Evolutionary conservation across 176 grass and related monocot genomes (phyloP).

Genomic region (Aegilops bicornis): DNA sequence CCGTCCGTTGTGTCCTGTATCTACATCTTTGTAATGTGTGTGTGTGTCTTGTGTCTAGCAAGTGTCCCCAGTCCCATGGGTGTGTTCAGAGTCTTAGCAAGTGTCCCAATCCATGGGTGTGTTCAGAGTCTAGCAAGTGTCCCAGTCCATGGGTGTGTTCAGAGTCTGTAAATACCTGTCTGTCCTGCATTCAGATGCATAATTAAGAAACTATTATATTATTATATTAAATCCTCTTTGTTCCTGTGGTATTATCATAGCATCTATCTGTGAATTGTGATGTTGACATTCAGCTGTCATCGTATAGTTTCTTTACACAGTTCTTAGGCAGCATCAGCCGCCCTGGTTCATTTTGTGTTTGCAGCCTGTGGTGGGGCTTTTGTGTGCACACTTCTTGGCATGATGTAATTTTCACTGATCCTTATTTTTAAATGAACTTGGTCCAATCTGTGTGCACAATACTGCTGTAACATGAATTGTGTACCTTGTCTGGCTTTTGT

Average conservation of each 20-base stretch:
- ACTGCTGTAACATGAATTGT: neutral
- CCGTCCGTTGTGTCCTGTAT: constrained; percentile 18
- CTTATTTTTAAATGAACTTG: neutral
- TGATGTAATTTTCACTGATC: neutral
- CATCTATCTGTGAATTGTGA: neutral
- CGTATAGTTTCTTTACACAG: neutral
- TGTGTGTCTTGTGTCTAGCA: constrained; percentile 17
- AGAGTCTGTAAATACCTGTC: constrained; percentile 41
- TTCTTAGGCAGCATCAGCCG: neutral
- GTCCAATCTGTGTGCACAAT: neutral
- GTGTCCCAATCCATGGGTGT: constrained; percentile 11
- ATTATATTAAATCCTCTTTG: neutral
- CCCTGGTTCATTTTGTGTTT: neutral
- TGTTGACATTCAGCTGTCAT: neutral
- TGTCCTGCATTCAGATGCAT: constrained; percentile 20
- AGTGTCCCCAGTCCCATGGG: constrained; percentile 11
- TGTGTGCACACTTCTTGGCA: neutral
- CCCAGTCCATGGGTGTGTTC: constrained; percentile 18
- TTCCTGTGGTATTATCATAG: neutral
- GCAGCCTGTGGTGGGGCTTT: neutral
- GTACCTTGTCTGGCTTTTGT: neutral
- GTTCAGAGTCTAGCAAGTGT: neutral
- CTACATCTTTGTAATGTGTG: constrained; percentile 46
- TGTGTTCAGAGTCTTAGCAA: neutral
- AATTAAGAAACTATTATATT: constrained; percentile 19